phyloP scores from a whole-genome alignment of 768 basidiomycete species.

The Suillus brevipes region DNA sequence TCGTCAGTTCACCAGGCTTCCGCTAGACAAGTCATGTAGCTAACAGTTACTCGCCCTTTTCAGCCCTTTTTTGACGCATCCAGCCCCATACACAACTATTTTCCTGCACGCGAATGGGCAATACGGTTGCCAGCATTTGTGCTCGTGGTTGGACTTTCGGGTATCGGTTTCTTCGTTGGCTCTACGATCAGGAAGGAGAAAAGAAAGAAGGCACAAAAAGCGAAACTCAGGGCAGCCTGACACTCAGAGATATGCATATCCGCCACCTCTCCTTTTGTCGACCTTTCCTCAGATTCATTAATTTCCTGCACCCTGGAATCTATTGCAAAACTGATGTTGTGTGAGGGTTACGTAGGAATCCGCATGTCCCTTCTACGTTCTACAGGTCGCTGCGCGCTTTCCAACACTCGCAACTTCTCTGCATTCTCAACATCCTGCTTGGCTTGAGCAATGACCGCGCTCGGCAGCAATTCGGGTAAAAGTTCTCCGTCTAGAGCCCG shows the following conservation, averaged over 20 bases:
- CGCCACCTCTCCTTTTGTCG: not conserved
- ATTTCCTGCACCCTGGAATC: not conserved
- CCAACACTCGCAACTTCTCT: slow-evolving; percentile 63
- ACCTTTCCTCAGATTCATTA: not conserved
- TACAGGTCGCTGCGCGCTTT: slow-evolving; percentile 35
- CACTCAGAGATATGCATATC: not conserved
- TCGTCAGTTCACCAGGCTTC: slow-evolving; percentile 49
- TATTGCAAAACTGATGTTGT: not conserved
- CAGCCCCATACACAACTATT: slow-evolving; percentile 73
- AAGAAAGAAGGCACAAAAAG: slow-evolving; percentile 61
- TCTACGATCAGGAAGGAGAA: slow-evolving; percentile 75
- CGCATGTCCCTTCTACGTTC: slow-evolving; percentile 23
- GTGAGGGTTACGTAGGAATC: slow-evolving; percentile 12
- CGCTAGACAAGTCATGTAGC: not conserved
- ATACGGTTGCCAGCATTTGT: slow-evolving; percentile 82
- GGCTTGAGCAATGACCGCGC: slow-evolving; percentile 55
- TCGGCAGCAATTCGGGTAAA: slow-evolving; percentile 44
- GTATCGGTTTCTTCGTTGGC: slow-evolving; percentile 80
- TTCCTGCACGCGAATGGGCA: slow-evolving; percentile 92
- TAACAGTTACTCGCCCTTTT: not conserved
- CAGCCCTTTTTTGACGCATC: slow-evolving; percentile 81
- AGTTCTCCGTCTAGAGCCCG: slow-evolving; percentile 57
- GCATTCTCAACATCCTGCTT: slow-evolving; percentile 64
- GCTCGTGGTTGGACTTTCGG: slow-evolving; percentile 77
- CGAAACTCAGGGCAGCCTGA: slow-evolving; percentile 62